Evolutionary conservation across 257 asterid species (phyloP).

Genomic region (Euphrasia confusa): DNA sequence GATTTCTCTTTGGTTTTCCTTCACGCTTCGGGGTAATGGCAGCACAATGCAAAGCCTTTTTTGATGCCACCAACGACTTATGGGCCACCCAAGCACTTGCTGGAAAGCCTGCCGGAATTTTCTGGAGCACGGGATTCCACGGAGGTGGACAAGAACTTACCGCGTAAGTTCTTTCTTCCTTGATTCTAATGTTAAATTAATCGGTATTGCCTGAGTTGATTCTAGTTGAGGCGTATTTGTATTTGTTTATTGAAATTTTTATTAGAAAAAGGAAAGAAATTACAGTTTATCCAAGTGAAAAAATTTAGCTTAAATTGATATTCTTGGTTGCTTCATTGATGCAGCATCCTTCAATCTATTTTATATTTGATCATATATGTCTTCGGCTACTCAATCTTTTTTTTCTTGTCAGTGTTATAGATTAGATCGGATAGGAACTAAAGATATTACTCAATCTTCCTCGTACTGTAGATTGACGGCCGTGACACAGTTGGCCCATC

Average conservation of each 20-base stretch:
- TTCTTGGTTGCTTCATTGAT: too few species aligned
- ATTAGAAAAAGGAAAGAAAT: too few species aligned
- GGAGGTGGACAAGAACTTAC: slow-evolving; percentile 99
- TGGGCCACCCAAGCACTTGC: slow-evolving; percentile 86
- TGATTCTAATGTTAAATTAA: neutral
- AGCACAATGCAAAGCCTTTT: slow-evolving; percentile 86
- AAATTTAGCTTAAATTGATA: too few species aligned
- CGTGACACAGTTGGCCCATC: slow-evolving; percentile 80
- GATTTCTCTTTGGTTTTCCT: slow-evolving; percentile 81
- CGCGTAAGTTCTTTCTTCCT: slow-evolving; percentile 50
- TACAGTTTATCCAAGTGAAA: too few species aligned
- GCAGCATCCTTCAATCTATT: too few species aligned
- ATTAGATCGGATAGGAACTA: too few species aligned
- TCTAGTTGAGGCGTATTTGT: too few species aligned
- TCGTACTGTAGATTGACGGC: slow-evolving; percentile 60
- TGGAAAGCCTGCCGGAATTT: slow-evolving; percentile 91
- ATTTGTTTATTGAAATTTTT: too few species aligned
- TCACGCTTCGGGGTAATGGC: slow-evolving; percentile 97
- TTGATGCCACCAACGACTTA: slow-evolving; percentile 59
- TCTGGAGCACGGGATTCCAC: slow-evolving; percentile 96
- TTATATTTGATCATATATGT: too few species aligned
- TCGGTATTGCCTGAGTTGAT: too few species aligned
- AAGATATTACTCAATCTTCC: too few species aligned
- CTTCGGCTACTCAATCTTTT: neutral
- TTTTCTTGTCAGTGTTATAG: neutral